Conservation (phyloP, 345 rosid species). For the Firmiana major region DNA sequence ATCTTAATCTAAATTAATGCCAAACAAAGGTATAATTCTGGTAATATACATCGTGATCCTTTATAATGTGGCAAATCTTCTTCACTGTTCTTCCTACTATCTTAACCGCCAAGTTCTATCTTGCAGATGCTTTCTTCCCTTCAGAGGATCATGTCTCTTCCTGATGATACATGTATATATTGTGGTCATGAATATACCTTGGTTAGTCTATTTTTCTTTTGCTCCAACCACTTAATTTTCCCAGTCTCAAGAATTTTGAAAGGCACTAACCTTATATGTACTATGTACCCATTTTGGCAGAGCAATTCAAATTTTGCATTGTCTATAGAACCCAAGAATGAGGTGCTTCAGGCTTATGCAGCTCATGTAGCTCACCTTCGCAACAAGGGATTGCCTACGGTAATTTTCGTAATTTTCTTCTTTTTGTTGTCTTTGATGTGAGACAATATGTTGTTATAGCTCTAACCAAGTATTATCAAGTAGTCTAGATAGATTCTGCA, state of each 20-base stretch:
- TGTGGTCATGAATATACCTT: constrained; percentile 93
- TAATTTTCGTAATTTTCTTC: constrained; percentile 27
- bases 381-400: constrained; percentile 81
- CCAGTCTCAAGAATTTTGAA: constrained; percentile 3
- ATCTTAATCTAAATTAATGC: too few species aligned
- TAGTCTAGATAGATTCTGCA: too few species aligned
- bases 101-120: constrained; percentile 11
- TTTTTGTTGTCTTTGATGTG: not conserved
- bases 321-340: constrained; percentile 67
- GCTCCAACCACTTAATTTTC: constrained; percentile 6
- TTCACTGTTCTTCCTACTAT: too few species aligned
- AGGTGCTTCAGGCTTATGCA: constrained; percentile 77
- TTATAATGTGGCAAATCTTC: too few species aligned
- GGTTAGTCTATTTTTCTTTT: constrained; percentile 48
- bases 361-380: constrained; percentile 77
- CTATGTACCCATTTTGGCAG: constrained; percentile 37
- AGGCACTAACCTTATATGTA: constrained; percentile 13
- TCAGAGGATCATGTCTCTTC: constrained; percentile 64
- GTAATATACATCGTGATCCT: too few species aligned
- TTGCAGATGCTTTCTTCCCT: constrained; percentile 87
- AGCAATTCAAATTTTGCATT: constrained; percentile 42
- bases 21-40: too few species aligned
- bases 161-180: constrained; percentile 78
- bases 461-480: too few species aligned
- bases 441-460: too few species aligned